Percentiles rank a stretch among this genome's conserved stretches.
Conservation (phyloP, 108 stramenopile genomes). For the Aurantiochytrium sp. region DNA sequence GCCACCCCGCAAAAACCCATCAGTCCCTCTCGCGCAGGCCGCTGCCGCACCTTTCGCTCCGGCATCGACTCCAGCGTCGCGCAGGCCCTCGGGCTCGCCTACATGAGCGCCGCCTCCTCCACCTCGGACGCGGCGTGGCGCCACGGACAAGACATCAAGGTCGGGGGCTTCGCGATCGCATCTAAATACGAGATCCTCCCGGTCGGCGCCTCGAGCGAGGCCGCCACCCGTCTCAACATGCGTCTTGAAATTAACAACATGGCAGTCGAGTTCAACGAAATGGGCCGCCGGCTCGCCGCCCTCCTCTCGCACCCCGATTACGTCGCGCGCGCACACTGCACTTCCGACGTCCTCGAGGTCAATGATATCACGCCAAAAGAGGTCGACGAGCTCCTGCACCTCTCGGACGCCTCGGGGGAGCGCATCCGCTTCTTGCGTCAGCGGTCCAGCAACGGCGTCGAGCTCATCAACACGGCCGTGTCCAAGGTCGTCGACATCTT, state of each 20-base stretch:
- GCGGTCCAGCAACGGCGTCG: not conserved
- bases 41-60: not conserved
- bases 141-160: not conserved
- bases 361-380: not conserved
- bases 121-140: not conserved
- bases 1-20: not conserved
- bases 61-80: slow-evolving; percentile 1
- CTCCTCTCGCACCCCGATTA: not conserved
- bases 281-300: not conserved
- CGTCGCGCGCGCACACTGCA: not conserved
- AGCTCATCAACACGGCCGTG: not conserved
- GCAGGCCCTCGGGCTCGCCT: slow-evolving; percentile 24
- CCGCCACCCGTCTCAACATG: not conserved
- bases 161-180: not conserved
- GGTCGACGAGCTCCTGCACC: not conserved
- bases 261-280: not conserved
- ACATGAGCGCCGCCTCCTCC: not conserved
- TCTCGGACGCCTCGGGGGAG: not conserved
- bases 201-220: not conserved
- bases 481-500: not conserved
- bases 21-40: not conserved
- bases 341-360: not conserved
- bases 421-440: not conserved
- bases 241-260: not conserved
- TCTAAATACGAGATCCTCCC: not conserved